Evolutionary conservation across 495 filamentous ascomycete species (phyloP), one percentile per base, ranked within the genome.

Genomic region (Elaphomyces granulatus): DNA sequence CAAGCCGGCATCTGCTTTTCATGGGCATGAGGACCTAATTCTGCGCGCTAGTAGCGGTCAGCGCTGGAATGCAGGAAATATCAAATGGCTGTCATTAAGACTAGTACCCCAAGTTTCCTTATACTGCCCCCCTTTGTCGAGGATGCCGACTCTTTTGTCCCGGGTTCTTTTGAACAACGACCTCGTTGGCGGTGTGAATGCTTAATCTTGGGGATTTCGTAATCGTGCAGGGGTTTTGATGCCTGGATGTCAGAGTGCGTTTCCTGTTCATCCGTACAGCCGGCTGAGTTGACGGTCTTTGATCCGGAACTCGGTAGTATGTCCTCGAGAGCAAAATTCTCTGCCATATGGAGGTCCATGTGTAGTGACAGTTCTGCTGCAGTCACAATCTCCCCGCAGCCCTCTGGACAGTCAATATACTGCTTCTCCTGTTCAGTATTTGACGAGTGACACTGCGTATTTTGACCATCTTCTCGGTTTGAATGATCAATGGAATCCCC

Each of bases 1-100:
- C 81, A 82, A 8, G 63, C 62, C 1, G 90, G 90, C 90, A 98
- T 98, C 44, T 74, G 71, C 28, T 81, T 77, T 55, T 98, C 90
- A 51, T 84, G 72, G 4, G 86, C 83, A 63, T 90, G 75, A 9
- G 80, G 83, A 0, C 90, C 90, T 26, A 98, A 68, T 49, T 95
- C 83, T 10, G 59, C 42, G 42, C 52, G 52, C 58, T 58, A 45
- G 43, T 15, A 8, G 32, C 8, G 26, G 31, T 40, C 8, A 44
- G 34, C 31, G 32, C 15, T n/a, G 33, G 37, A 18, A 1, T 15
- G 23, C 23, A 12, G 23, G n/a, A n/a, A n/a, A n/a, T n/a, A n/a
- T n/a, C n/a, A n/a, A n/a, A n/a, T n/a, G n/a, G n/a, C n/a, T n/a
- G n/a, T n/a, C n/a, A n/a, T n/a, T n/a, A n/a, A n/a, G n/a, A n/a